Base-by-base conservation (phyloP, 306 rosid genomes). In the Malus sieversii region DNA sequence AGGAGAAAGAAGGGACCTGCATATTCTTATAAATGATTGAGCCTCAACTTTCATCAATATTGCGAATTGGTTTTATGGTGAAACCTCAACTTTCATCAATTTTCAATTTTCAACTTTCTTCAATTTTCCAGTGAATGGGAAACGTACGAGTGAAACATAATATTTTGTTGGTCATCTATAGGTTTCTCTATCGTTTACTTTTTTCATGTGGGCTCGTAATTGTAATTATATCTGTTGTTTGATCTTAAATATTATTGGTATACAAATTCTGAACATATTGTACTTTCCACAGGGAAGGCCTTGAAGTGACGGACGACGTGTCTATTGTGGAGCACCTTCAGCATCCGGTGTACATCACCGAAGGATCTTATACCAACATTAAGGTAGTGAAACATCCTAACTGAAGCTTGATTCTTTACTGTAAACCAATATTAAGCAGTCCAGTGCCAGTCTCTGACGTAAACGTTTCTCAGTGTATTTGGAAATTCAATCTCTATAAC, bases 291-390 rank as follows among this genome's bases (percentile, higher is more conserved):
- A 95, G 99, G 38, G 91, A 86, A 80, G 96, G 93, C 25, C 90
- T 95, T 44, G 99, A 92, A 84, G 99, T 95, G 78, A 95, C 99
- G 0, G 99, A 95, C 57, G 99, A 95, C 11, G 99, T 95, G 30
- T 95, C 99, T 60, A 95, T 95, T 6, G 96, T 95, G 4, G 97
- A 95, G 85, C 86, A 92, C 86, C 90, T 92, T 55, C 78, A 85
- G 72, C 96, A 90, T 80, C 97, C 97, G 19, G 99, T 95, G 72
- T 90, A 79, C 62, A 88, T 95, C 57, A 90, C 97, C 1, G 89
- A 90, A 87, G 99, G 99, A 79, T 89, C 96, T 77, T 95, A 95
- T 81, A 92, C 97, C 84, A 95, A 95, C 85, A 90, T 95, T 78
- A 92, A 95, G 99, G 99, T 92, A 87, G 42, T 70, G 65, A 71